Evolutionary conservation across 2,329 filamentous ascomycete genomes (phyloP), one percentile per base, ranked within the genome.

Genomic region (Exophiala phaeomuriformis): DNA sequence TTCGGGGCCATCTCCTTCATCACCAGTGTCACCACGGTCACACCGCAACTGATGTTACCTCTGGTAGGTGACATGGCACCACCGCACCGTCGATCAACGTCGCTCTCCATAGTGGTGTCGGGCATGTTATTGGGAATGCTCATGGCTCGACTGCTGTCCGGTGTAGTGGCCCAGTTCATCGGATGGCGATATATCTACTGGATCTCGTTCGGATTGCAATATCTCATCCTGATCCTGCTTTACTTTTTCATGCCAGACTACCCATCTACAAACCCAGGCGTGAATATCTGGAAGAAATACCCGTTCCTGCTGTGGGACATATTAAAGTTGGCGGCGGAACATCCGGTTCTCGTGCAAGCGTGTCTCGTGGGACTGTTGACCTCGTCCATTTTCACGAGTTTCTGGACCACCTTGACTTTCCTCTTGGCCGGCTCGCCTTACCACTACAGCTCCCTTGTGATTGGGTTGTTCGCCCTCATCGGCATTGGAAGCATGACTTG

Each of bases 211-310:
- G 86, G 76, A 0, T 71, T 87, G 0, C 88, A 93, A 68, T 84
- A 81, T 63, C 64, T 81, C 8, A 83, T 91, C 56, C 78, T 84
- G 53, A 59, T 72, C 4, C 69, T 84, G 0, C 77, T 91, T 4
- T 90, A 80, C 72, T 65, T 82, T 44, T 88, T 83, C 68, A 85
- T 93, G 83, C 87, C 87, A 0, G 86, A 90, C 66, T 93, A 93
- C 60, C 88, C 87, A 0, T 77, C 80, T 1, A 86, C 85, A 3
- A 90, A 90, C 64, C 82, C 81, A 0, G 70, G 42, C n/a, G 54
- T 47, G 49, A 55, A 41, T 10, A 56, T 57, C 71, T 2, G 79
- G 80, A 54, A 51, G 46, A 61, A 56, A 28, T 61, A 63, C 44
- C 61, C 58, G 31, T 40, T 40, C 80, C 79, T 87, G 56, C 73